Percentiles rank a stretch among this genome's conserved stretches.
phyloP scores from a whole-genome alignment of 2,329 filamentous ascomycete genomes.

The Didymellaceae sp. region DNA sequence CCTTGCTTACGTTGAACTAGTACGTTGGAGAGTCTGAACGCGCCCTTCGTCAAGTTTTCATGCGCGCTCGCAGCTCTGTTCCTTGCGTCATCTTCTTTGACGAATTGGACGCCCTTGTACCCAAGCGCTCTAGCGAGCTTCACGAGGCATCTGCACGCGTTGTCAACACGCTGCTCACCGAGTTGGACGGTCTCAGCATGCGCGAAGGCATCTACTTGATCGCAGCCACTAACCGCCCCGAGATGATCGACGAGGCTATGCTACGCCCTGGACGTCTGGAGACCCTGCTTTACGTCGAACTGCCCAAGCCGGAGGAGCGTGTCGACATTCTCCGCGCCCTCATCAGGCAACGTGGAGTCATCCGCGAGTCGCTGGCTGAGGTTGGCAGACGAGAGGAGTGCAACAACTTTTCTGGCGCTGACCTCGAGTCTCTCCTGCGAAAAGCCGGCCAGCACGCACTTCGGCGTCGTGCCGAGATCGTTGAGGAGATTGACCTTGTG shows the following conservation, averaged over 20 bases:
- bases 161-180: constrained; percentile 92
- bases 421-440: constrained; percentile 65
- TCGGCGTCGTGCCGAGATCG: constrained; percentile 52
- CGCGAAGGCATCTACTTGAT: constrained; percentile 91
- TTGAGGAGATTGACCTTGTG: constrained; percentile 58
- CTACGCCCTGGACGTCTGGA: constrained; percentile 88
- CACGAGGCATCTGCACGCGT: constrained; percentile 87
- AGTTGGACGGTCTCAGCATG: constrained; percentile 84
- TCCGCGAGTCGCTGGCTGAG: constrained; percentile 60
- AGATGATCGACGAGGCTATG: constrained; percentile 97
- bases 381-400: constrained; percentile 72
- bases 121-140: constrained; percentile 75
- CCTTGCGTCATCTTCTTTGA: constrained; percentile 99
- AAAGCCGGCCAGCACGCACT: constrained; percentile 66
- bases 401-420: constrained; percentile 76
- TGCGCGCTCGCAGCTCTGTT: constrained; percentile 80
- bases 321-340: constrained; percentile 83
- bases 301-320: constrained; percentile 79
- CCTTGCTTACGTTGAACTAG: no score
- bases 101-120: constrained; percentile 91
- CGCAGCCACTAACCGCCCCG: constrained; percentile 91
- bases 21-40: constrained; percentile 97
- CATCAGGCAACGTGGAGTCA: constrained; percentile 55
- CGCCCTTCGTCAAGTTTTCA: constrained; percentile 89
- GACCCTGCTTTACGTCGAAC: constrained; percentile 85